Percentiles rank a stretch among this genome's conserved stretches.
Conservation (phyloP, 2,329 filamentous ascomycete genomes). For the Claviceps pazoutovae region DNA sequence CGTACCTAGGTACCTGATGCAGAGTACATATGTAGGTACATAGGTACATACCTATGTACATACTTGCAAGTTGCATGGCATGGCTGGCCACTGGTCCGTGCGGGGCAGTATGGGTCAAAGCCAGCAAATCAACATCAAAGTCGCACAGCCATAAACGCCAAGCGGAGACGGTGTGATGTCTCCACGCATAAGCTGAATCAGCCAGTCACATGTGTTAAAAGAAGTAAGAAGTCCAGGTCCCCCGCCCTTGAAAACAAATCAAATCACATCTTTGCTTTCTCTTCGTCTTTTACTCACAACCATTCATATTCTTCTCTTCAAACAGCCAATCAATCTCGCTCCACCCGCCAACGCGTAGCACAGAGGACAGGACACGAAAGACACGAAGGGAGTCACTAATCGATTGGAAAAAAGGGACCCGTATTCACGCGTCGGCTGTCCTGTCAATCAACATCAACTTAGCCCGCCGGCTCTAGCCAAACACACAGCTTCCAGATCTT, state of each 20-base stretch:
- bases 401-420: slow-evolving; percentile 7
- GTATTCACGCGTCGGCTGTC: slow-evolving; percentile 2
- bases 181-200: slow-evolving; percentile 31
- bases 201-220: slow-evolving; percentile 36
- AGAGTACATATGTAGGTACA: too few relatives aligned
- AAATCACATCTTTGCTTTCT: slow-evolving; percentile 37
- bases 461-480: slow-evolving; percentile 10
- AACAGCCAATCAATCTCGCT: slow-evolving; percentile 34
- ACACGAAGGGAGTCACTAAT: slow-evolving; percentile 1
- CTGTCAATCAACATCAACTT: slow-evolving; percentile 11
- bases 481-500: slow-evolving; percentile 10
- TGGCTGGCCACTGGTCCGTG: slow-evolving; percentile 10
- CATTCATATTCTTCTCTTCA: slow-evolving; percentile 18
- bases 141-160: slow-evolving; percentile 12
- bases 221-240: slow-evolving; percentile 23
- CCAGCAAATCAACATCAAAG: slow-evolving; percentile 17
- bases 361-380: neutral
- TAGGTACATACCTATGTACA: too few relatives aligned
- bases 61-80: neutral
- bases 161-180: slow-evolving; percentile 5
- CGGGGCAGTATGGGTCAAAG: slow-evolving; percentile 13
- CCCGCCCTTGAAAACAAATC: slow-evolving; percentile 25
- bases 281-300: slow-evolving; percentile 24
- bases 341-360: slow-evolving; percentile 18
- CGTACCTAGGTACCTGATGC: too few relatives aligned